Evolutionary conservation across 305 asterid species (phyloP), one percentile per base, ranked within the genome.

Genomic region (Striga hermonthica): DNA sequence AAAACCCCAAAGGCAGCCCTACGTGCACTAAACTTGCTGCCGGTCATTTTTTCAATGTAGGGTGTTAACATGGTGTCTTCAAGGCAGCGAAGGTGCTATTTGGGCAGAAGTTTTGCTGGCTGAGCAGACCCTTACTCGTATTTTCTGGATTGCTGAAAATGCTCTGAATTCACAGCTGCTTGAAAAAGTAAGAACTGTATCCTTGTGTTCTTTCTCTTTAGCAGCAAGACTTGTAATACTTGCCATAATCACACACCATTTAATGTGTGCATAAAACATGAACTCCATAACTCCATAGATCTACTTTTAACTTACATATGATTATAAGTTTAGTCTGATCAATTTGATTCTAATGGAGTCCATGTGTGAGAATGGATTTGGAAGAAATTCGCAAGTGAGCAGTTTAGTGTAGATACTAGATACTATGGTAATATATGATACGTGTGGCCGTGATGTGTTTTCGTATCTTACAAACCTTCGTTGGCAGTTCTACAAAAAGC

Each of bases 71-170:
- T 81, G 83, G 80, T 83, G 88, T 70, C 82, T 90, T 80, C 90
- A 76, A 83, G 86, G 90, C 37, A 72, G 79, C 58, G 93, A 86
- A 75, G 81, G 87, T 74, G 74, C 65, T 62, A 12, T 72, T 37
- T 88, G 95, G 96, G 86, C 86, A 35, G 86, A 90, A 74, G 87
- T 82, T 34, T 78, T 93, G 84, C 83, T 78, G 66, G 58, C 81
- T 65, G 95, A 90, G 74, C 84, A 82, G 50, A 69, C 81, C 64
- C 75, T 90, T 57, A 76, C 85, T 73, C 99, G 92, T 66, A 79
- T 90, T 63, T 68, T 93, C 56, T 93, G 99, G 97, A 76, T 93
- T 75, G 78, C 79, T 62, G 97, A 93, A 76, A 93, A 90, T 75
- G 80, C 97, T 65, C 74, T 93, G 71, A 93, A 88, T 78, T 80